phyloP scores from a whole-genome alignment of 768 basidiomycete genomes.

The Asterophora lycoperdoides region DNA sequence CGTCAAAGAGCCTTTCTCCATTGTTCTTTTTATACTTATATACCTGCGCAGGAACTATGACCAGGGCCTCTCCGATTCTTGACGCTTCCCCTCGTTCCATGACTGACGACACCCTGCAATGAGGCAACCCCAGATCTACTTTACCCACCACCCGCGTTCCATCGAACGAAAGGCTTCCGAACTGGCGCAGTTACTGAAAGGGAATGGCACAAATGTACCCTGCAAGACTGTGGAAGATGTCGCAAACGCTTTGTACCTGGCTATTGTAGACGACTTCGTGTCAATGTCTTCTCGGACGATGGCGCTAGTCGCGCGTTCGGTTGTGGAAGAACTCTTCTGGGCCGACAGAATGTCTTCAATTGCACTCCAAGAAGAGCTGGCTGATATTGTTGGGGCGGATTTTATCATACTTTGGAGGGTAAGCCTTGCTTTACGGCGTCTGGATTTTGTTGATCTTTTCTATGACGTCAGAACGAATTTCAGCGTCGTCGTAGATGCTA shows the following conservation, averaged over 20 bases:
- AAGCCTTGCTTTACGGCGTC: not conserved
- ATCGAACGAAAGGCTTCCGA: conserved; percentile 1
- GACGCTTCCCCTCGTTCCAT: not conserved
- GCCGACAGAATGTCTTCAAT: not conserved
- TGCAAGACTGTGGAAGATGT: not conserved
- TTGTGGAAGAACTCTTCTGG: conserved; percentile 5
- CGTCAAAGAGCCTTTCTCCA: conserved; percentile 1
- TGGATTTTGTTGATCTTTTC: not conserved
- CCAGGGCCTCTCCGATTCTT: not conserved
- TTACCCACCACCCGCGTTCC: conserved; percentile 2
- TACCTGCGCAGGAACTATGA: too few species aligned
- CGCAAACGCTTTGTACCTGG: conserved; percentile 1
- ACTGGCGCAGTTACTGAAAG: not conserved
- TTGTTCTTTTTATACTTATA: not conserved
- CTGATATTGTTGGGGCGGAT: conserved; percentile 3
- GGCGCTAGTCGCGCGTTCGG: conserved; percentile 3
- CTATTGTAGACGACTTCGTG: not conserved
- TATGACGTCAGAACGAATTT: conserved; percentile 5
- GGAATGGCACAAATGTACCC: not conserved
- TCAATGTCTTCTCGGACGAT: conserved; percentile 1
- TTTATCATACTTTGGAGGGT: conserved; percentile 7
- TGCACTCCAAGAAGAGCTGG: conserved; percentile 4
- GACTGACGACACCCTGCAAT: not conserved
- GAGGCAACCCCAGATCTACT: not conserved
- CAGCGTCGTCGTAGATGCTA: not conserved